Conservation (phyloP, 495 filamentous ascomycete species). For the Letharia columbiana region DNA sequence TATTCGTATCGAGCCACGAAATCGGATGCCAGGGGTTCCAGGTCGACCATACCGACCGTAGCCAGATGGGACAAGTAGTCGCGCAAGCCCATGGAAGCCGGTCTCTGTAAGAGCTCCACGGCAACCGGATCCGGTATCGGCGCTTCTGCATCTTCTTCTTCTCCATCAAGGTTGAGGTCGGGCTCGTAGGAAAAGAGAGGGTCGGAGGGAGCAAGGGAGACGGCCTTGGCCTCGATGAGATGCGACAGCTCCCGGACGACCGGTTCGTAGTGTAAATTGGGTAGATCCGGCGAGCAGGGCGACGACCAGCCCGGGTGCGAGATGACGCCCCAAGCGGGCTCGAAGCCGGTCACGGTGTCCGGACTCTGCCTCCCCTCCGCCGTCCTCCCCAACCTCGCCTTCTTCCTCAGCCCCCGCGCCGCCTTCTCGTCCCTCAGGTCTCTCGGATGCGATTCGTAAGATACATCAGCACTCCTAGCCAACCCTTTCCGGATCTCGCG, state of each 20-base stretch:
- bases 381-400: background rate
- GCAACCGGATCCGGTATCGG: conserved; percentile 50
- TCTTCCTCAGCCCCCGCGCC: conserved; percentile 3
- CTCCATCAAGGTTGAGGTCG: conserved; percentile 30
- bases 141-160: conserved; percentile 20
- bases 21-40: conserved; percentile 43
- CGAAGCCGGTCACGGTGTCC: conserved; percentile 13
- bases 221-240: conserved; percentile 86
- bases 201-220: conserved; percentile 68
- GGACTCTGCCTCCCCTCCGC: conserved; percentile 2
- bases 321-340: conserved; percentile 63
- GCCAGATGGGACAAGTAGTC: conserved; percentile 72
- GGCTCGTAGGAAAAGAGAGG: conserved; percentile 29
- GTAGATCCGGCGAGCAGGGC: conserved; percentile 60
- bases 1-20: conserved; percentile 76
- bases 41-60: conserved; percentile 52
- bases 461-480: conserved; percentile 67
- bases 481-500: conserved; percentile 64
- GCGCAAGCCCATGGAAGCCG: conserved; percentile 64
- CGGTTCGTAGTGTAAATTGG: conserved; percentile 67
- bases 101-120: conserved; percentile 62
- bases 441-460: conserved; percentile 68
- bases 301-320: conserved; percentile 86
- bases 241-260: conserved; percentile 86
- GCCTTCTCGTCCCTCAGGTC: conserved; percentile 32